A percentile compares a stretch with the other conserved stretches of the same genome.
phyloP scores from a whole-genome alignment of 2,329 filamentous ascomycete genomes.

The Lachnellula arida region DNA sequence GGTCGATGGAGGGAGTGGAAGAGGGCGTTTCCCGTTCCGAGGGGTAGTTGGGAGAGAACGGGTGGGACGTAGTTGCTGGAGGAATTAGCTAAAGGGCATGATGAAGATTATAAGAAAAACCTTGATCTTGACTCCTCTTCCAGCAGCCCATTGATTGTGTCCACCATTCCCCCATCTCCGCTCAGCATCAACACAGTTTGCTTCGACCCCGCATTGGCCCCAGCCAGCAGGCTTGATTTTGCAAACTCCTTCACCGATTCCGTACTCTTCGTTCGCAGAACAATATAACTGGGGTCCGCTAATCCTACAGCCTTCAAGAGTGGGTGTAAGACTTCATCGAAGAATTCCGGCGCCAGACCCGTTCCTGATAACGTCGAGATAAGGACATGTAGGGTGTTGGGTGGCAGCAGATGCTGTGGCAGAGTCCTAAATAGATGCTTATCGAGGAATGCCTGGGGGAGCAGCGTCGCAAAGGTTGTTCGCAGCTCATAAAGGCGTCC shows the following conservation, averaged over 20 bases:
- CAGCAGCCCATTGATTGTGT: slow-evolving; percentile 68
- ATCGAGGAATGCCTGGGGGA: slow-evolving; percentile 37
- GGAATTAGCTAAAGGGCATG: slow-evolving; percentile 18
- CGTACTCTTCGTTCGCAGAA: slow-evolving; percentile 59
- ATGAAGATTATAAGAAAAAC: slow-evolving; percentile 17
- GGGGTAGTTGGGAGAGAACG: slow-evolving; percentile 50
- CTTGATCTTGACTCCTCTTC: slow-evolving; percentile 17
- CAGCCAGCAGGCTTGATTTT: slow-evolving; percentile 40
- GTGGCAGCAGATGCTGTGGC: slow-evolving; percentile 35
- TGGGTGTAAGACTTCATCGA: slow-evolving; percentile 49
- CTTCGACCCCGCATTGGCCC: slow-evolving; percentile 41
- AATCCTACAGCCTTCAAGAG: slow-evolving; percentile 46
- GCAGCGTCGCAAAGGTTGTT: slow-evolving; percentile 29
- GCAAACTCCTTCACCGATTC: slow-evolving; percentile 63
- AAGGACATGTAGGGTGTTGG: slow-evolving; percentile 50
- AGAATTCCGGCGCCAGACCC: slow-evolving; percentile 52
- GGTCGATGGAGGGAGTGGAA: slow-evolving; percentile 54
- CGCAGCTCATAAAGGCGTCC: slow-evolving; percentile 20
- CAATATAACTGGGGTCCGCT: slow-evolving; percentile 37
- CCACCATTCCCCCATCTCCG: slow-evolving; percentile 82
- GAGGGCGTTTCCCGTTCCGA: slow-evolving; percentile 62
- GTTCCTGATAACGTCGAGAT: slow-evolving; percentile 65
- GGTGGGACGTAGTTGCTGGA: slow-evolving; percentile 33
- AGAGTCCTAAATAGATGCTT: slow-evolving; percentile 35
- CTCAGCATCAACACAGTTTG: slow-evolving; percentile 74